These are phyloP conservation scores for Dendrocalamus latiflorus DNA, from an alignment of 202 grass and related monocot genomes.

Conservation along the genomic window DNA sequence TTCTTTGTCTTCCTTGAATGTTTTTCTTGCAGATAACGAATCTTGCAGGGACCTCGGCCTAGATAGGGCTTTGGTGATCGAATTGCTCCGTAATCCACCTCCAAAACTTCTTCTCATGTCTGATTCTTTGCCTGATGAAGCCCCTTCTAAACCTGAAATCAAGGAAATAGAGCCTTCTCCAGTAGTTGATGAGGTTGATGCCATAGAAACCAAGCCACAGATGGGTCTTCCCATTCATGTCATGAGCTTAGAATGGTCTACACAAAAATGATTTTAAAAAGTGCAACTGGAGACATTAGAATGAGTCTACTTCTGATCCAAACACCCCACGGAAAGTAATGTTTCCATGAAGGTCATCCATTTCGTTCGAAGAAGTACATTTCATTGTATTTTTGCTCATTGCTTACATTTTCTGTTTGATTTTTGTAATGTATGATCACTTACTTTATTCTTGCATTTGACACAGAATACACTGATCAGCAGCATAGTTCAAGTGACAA, in stretches of 20 bases:
- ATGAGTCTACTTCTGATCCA: conserved; percentile 70
- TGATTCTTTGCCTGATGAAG: conserved; percentile 82
- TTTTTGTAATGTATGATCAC: not conserved
- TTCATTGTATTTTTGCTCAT: not conserved
- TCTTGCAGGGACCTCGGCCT: conserved; percentile 76
- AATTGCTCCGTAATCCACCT: conserved; percentile 87
- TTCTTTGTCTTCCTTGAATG: conserved; percentile 6
- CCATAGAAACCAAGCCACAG: conserved; percentile 32
- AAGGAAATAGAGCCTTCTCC: conserved; percentile 24
- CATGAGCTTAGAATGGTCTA: conserved; percentile 50
- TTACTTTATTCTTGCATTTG: conserved; percentile 19
- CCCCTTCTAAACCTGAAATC: conserved; percentile 42
- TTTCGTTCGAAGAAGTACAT: not conserved
- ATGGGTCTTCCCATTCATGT: conserved; percentile 53
- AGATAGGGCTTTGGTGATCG: conserved; percentile 72
- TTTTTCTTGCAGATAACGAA: conserved; percentile 75
- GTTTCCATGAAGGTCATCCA: conserved; percentile 5
- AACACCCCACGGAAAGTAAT: conserved; percentile 74
- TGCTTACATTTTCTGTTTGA: not conserved
- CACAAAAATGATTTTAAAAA: conserved; percentile 72
- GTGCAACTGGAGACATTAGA: conserved; percentile 76
- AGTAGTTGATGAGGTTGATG: conserved; percentile 24
- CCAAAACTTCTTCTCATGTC: conserved; percentile 86
- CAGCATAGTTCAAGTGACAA: conserved; percentile 92
- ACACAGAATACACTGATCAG: conserved; percentile 81